Percentiles rank a stretch among this genome's conserved stretches.
phyloP scores from a whole-genome alignment of 495 filamentous ascomycete species.

The Geopyxis carbonaria region DNA sequence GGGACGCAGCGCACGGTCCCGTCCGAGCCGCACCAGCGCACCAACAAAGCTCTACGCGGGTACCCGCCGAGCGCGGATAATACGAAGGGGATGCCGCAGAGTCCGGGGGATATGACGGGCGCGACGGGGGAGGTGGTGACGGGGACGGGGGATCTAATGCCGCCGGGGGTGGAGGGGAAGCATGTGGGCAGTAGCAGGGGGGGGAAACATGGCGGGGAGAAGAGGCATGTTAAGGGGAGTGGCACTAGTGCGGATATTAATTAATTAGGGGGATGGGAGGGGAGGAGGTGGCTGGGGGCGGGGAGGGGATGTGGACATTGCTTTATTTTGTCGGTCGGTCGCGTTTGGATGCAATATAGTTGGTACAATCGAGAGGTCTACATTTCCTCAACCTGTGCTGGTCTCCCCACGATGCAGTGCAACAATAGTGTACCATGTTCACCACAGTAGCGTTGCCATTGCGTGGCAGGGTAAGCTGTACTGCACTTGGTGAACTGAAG shows the following conservation, averaged over 20 bases:
- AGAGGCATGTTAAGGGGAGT: constrained; percentile 4
- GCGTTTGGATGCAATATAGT: too few relatives aligned
- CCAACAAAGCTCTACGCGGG: not conserved
- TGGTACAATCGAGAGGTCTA: too few relatives aligned
- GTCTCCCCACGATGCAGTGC: too few relatives aligned
- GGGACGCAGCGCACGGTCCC: constrained; percentile 4
- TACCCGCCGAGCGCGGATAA: constrained; percentile 5
- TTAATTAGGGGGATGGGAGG: not conserved
- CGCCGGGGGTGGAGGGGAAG: constrained; percentile 7
- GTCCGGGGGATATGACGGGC: not conserved
- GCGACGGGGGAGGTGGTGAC: constrained; percentile 9
- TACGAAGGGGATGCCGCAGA: not conserved
- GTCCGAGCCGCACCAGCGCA: not conserved
- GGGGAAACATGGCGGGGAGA: constrained; percentile 5
- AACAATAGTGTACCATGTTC: too few relatives aligned
- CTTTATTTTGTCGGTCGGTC: too few relatives aligned
- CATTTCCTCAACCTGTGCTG: too few relatives aligned
- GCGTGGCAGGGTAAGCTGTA: too few relatives aligned
- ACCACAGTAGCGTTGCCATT: too few relatives aligned
- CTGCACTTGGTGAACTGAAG: too few relatives aligned
- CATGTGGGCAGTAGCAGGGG: constrained; percentile 5
- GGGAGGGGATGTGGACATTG: not conserved
- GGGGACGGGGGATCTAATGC: constrained; percentile 4
- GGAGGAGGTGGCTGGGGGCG: not conserved
- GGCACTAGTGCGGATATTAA: too few relatives aligned